Conservation (phyloP, 148 eudicot genomes). For the Mesembryanthemum crystallinum region DNA sequence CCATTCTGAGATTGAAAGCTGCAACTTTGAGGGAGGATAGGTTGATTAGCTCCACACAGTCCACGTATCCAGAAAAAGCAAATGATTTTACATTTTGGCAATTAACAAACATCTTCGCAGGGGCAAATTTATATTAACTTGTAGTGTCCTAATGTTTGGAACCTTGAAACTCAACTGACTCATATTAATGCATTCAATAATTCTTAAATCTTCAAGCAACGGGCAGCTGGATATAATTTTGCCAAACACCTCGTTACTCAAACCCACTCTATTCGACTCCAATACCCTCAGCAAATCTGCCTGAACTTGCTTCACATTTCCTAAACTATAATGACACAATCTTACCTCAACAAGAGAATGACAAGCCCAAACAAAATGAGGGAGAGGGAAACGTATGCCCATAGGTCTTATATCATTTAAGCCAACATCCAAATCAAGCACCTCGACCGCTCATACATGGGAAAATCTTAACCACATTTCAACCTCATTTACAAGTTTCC, state of each 20-base stretch:
- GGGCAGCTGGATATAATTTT: not conserved
- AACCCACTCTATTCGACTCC: not conserved
- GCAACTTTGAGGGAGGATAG: not conserved
- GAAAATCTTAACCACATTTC: not conserved
- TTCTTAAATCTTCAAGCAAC: not conserved
- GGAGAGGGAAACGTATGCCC: not conserved
- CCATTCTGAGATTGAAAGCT: not conserved
- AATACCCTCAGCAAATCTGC: not conserved
- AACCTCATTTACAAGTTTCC: not conserved
- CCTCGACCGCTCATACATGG: not conserved
- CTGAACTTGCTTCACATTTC: not conserved
- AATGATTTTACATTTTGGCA: slow-evolving; percentile 24
- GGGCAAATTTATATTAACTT: not conserved
- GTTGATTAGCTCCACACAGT: not conserved
- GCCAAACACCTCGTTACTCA: not conserved
- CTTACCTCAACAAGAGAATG: not conserved
- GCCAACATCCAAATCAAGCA: not conserved
- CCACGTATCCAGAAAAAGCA: slow-evolving; percentile 8
- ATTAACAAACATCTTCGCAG: not conserved
- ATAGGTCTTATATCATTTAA: too few relatives aligned
- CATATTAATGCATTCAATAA: not conserved
- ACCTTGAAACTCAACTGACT: not conserved
- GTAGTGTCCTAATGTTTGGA: not conserved
- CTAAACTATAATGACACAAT: not conserved
- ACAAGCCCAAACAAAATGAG: not conserved